Evolutionary conservation across 768 basidiomycete genomes (phyloP).

Genomic region (Tephrocybe sp.): DNA sequence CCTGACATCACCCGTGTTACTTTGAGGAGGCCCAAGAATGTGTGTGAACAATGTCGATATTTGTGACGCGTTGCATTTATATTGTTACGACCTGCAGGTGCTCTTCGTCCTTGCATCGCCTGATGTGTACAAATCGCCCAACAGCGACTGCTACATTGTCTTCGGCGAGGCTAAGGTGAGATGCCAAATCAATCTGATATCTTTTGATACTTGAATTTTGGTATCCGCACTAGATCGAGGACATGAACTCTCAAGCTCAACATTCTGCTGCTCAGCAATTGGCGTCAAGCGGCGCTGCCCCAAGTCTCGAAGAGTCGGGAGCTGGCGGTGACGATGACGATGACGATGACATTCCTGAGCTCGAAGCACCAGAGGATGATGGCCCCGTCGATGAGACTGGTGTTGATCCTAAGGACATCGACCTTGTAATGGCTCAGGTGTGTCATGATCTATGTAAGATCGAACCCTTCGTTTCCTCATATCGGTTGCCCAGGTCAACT

Average conservation of each 20-base stretch:
- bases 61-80: not conserved
- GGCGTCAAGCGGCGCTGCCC: slow-evolving; percentile 47
- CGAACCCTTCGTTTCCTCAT: too few relatives aligned
- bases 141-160: slow-evolving; percentile 98
- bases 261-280: slow-evolving; percentile 80
- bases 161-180: slow-evolving; percentile 96
- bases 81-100: slow-evolving; percentile 60
- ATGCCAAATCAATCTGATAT: not conserved
- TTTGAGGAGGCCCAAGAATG: slow-evolving; percentile 92
- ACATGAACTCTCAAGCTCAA: slow-evolving; percentile 81
- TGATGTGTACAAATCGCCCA: slow-evolving; percentile 97
- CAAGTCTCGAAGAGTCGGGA: slow-evolving; percentile 51
- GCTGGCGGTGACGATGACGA: slow-evolving; percentile 62
- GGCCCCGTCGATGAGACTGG: slow-evolving; percentile 84
- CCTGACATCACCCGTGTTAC: slow-evolving; percentile 94
- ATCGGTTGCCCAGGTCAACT: slow-evolving; percentile 66
- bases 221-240: slow-evolving; percentile 63
- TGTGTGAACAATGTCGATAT: slow-evolving; percentile 32
- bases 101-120: slow-evolving; percentile 92
- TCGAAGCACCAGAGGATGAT: slow-evolving; percentile 81
- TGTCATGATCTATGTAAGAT: too few relatives aligned
- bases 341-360: slow-evolving; percentile 83
- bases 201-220: not conserved
- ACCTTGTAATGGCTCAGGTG: slow-evolving; percentile 79
- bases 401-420: slow-evolving; percentile 92